Conservation (phyloP, 176 grass and related monocot species). For the Alopecurus myosuroides region DNA sequence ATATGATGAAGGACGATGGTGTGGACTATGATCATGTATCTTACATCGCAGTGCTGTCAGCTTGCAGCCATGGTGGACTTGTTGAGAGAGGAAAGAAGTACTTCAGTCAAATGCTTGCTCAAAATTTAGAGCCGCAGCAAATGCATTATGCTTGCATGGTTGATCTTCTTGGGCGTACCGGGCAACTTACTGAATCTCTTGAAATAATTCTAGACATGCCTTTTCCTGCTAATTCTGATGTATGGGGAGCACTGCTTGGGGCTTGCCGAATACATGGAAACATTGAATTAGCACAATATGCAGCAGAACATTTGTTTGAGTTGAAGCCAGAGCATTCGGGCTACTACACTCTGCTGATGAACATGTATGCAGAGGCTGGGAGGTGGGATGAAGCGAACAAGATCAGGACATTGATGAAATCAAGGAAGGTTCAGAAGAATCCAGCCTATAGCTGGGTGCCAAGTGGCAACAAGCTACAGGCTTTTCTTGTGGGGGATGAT, state of each 20-base stretch:
- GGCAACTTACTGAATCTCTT: constrained; percentile 47
- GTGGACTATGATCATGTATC: constrained; percentile 81
- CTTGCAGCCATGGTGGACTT: constrained; percentile 77
- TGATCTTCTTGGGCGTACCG: constrained; percentile 81
- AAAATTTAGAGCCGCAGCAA: constrained; percentile 62
- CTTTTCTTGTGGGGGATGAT: constrained; percentile 45
- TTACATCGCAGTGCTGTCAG: constrained; percentile 77
- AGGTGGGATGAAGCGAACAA: constrained; percentile 69
- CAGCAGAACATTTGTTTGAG: constrained; percentile 80
- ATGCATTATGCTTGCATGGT: constrained; percentile 96
- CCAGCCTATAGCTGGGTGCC: constrained; percentile 88
- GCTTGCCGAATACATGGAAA: constrained; percentile 81
- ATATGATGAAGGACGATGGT: constrained; percentile 57
- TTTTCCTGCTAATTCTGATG: constrained; percentile 70
- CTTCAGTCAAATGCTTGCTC: constrained; percentile 66
- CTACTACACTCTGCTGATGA: constrained; percentile 76
- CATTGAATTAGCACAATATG: constrained; percentile 59
- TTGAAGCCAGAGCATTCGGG: constrained; percentile 71
- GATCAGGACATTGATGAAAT: constrained; percentile 76
- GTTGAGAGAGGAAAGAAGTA: constrained; percentile 74
- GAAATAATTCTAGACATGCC: constrained; percentile 78
- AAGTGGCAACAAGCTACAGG: constrained; percentile 39
- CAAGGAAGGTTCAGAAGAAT: constrained; percentile 69
- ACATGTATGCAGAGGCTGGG: constrained; percentile 80
- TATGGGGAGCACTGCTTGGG: constrained; percentile 86